Percentiles rank a stretch among this genome's conserved stretches.
phyloP scores from a whole-genome alignment of 345 rosid genomes.

The Aethionema arabicum region DNA sequence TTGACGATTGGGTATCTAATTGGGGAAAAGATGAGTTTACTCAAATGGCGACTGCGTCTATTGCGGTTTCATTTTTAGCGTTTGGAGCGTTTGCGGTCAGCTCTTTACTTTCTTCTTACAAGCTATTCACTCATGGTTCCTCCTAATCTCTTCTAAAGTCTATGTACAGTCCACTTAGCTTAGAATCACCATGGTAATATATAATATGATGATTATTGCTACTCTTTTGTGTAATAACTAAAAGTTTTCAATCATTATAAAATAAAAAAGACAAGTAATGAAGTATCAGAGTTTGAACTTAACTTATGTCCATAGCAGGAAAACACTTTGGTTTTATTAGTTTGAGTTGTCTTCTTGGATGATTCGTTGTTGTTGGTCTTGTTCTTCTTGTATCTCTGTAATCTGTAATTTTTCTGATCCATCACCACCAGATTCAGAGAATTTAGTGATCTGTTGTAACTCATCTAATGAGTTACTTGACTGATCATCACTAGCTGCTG shows the following conservation, averaged over 20 bases:
- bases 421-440: constrained; percentile 66
- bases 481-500: constrained; percentile 42
- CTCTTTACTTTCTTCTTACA: constrained; percentile 75
- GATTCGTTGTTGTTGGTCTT: constrained; percentile 34
- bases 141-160: constrained; percentile 27
- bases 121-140: constrained; percentile 48
- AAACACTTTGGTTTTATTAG: not conserved
- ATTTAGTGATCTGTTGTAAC: constrained; percentile 67
- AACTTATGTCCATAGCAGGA: constrained; percentile 3
- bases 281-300: not conserved
- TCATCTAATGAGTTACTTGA: constrained; percentile 48
- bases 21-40: constrained; percentile 99
- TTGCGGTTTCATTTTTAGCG: constrained; percentile 76
- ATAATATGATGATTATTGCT: not conserved
- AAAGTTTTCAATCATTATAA: not conserved
- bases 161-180: constrained; percentile 28
- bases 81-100: constrained; percentile 75
- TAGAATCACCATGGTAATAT: constrained; percentile 11
- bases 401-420: constrained; percentile 37
- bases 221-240: constrained; percentile 19
- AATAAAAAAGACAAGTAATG: constrained; percentile 21
- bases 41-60: constrained; percentile 84
- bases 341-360: constrained; percentile 41
- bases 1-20: constrained; percentile 89
- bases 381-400: constrained; percentile 61